Conservation (phyloP, 208 protist genomes). For the Crithidia bombi region DNA sequence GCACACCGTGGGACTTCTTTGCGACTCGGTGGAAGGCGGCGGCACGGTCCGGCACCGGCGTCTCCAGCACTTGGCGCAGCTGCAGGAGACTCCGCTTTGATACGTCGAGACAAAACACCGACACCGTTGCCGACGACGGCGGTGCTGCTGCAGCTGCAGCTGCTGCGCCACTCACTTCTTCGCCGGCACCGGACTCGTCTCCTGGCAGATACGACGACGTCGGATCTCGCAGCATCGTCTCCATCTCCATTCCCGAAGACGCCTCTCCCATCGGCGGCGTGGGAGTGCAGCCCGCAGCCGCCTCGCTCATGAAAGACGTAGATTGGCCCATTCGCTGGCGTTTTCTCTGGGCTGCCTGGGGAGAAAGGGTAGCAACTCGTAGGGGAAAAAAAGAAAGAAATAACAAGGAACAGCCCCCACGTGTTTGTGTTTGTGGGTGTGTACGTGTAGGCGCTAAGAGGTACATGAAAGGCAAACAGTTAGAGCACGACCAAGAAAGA, state of each 20-base stretch:
- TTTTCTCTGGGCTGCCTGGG: too few relatives aligned
- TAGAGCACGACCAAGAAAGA: too few relatives aligned
- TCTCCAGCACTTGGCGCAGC: conserved; percentile 13
- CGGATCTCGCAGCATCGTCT: neutral
- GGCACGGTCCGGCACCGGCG: conserved; percentile 10
- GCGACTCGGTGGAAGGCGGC: conserved; percentile 1
- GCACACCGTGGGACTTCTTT: conserved; percentile 9
- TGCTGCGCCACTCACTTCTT: neutral
- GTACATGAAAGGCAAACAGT: too few relatives aligned
- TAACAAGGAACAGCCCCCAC: too few relatives aligned
- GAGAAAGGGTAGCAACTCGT: too few relatives aligned
- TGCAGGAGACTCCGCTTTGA: conserved; percentile 9
- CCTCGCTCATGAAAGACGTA: neutral
- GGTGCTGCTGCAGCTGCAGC: neutral
- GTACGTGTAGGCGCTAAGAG: too few relatives aligned
- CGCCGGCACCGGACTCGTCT: too few relatives aligned
- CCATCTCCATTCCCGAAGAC: conserved; percentile 10
- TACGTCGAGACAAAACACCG: conserved; percentile 28
- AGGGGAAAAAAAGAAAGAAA: too few relatives aligned
- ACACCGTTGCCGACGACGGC: neutral
- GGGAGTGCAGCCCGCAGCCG: neutral
- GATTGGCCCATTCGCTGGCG: conserved; percentile 14
- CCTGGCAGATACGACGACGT: neutral
- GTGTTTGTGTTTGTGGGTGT: too few relatives aligned
- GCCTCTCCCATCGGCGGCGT: neutral